A percentile compares a stretch with the other conserved stretches of the same genome.
Conservation (phyloP, 495 filamentous ascomycete species). For the Annulohypoxylon moriforme region DNA sequence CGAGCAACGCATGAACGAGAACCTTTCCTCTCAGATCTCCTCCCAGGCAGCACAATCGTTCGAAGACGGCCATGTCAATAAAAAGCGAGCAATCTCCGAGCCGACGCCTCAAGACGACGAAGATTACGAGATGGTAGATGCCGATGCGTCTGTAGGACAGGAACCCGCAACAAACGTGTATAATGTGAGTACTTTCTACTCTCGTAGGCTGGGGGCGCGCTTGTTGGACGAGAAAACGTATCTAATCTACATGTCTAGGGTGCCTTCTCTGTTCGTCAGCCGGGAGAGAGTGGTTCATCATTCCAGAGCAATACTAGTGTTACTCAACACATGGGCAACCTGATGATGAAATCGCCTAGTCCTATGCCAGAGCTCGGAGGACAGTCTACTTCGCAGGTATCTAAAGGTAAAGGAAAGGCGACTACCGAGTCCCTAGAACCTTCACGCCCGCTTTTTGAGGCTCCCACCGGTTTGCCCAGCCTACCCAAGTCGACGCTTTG, state of each 20-base stretch:
- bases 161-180: conserved; percentile 41
- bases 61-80: conserved; percentile 56
- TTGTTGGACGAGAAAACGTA: conserved; percentile 39
- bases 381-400: conserved; percentile 21
- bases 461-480: conserved; percentile 40
- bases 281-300: conserved; percentile 41
- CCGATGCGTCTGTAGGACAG: conserved; percentile 40
- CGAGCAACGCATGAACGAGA: conserved; percentile 67
- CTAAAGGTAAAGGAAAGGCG: conserved; percentile 52
- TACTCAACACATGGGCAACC: conserved; percentile 35
- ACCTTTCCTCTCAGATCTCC: conserved; percentile 37
- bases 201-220: conserved; percentile 36
- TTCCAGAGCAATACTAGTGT: conserved; percentile 40
- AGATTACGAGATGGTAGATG: conserved; percentile 62
- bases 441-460: conserved; percentile 44
- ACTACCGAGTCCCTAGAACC: conserved; percentile 38
- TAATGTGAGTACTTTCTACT: conserved; percentile 21
- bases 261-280: conserved; percentile 51
- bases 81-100: conserved; percentile 60
- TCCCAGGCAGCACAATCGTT: conserved; percentile 48
- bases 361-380: conserved; percentile 41
- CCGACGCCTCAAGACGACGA: conserved; percentile 46
- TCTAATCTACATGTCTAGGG: conserved; percentile 47
- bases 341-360: conserved; percentile 48
- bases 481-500: conserved; percentile 53